Evolutionary conservation across 139 green algal species (phyloP), one percentile per base, ranked within the genome.

Genomic region (Chlamydomonas incerta): DNA sequence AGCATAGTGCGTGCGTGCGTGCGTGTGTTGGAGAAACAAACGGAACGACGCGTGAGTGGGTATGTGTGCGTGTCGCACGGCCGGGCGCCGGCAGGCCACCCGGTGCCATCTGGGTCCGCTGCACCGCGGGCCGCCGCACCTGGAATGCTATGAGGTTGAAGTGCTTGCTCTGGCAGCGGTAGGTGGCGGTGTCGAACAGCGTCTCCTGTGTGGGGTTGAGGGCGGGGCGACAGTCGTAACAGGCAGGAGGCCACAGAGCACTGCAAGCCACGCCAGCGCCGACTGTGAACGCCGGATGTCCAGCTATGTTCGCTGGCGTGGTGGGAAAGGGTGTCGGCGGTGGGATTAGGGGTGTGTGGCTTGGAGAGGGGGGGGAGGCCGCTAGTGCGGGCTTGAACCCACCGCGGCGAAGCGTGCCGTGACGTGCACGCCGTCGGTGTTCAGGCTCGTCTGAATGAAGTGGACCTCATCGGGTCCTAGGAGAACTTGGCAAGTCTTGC

Each of bases 121-220:
- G n/a, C n/a, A n/a, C n/a, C n/a, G n/a, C n/a, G n/a, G n/a, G n/a
- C n/a, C n/a, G n/a, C n/a, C n/a, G n/a, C 28, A 20, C n/a, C 23
- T 69, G 63, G 66, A 98, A 97, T 8, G 90, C 95, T 14, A 98
- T 96, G 1, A 95, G 68, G 83, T 98, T 94, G 60, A 92, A 62
- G 70, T 95, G 88, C 23, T 88, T 87, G 89, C 90, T 95, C n/a
- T 90, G 41, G 24, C 91, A 86, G 26, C 66, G 80, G 83, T 89
- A 95, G 9, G 33, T 87, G 2, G 88, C 86, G 2, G 80, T 28
- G 58, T 95, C 85, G 73, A 97, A 97, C 34, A 97, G 47, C 0
- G 92, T 86, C 10, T 89, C 87, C 94, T 97, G 92, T n/a, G 15
- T 0, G 10, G 41, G 24, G 4, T n/a, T n/a, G 26, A 68, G 55